phyloP scores from a whole-genome alignment of 371 early-diverging fungal genomes.

The Mucor plumbeus region DNA sequence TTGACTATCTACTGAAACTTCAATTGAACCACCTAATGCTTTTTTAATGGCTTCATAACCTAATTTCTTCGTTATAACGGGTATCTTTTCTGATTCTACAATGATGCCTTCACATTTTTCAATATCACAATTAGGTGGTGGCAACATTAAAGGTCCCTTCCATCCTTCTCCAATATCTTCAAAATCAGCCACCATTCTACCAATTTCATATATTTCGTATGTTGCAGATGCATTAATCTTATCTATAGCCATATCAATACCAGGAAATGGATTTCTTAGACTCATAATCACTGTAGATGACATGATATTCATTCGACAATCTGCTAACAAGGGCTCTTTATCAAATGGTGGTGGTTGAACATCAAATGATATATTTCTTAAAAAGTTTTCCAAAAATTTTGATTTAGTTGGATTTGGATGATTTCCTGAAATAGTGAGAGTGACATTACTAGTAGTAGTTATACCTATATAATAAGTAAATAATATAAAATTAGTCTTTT shows the following conservation, averaged over 20 bases:
- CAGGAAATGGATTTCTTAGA: slow-evolving; percentile 47
- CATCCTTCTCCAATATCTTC: slow-evolving; percentile 33
- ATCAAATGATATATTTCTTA: slow-evolving; percentile 36
- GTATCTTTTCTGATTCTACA: slow-evolving; percentile 46
- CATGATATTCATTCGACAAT: slow-evolving; percentile 47
- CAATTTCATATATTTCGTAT: slow-evolving; percentile 39
- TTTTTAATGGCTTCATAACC: slow-evolving; percentile 47
- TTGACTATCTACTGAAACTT: slow-evolving; percentile 42
- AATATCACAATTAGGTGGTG: slow-evolving; percentile 25
- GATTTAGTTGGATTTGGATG: slow-evolving; percentile 45
- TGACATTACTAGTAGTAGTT: slow-evolving; percentile 23
- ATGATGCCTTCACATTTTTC: slow-evolving; percentile 28
- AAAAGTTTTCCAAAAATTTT: slow-evolving; percentile 24
- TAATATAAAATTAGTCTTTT: background rate
- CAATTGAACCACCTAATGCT: slow-evolving; percentile 48
- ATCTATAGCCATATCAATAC: slow-evolving; percentile 38
- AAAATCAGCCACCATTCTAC: slow-evolving; percentile 43
- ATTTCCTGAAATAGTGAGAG: slow-evolving; percentile 46
- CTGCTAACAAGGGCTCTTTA: slow-evolving; percentile 38
- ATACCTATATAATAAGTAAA: slow-evolving; percentile 13
- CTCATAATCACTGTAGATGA: slow-evolving; percentile 52
- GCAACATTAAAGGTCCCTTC: slow-evolving; percentile 30
- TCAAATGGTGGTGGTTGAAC: slow-evolving; percentile 42
- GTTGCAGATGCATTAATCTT: slow-evolving; percentile 47
- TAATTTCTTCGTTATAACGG: slow-evolving; percentile 41